Conservation (phyloP, 441 rosid species). For the Omphalea diandra region DNA sequence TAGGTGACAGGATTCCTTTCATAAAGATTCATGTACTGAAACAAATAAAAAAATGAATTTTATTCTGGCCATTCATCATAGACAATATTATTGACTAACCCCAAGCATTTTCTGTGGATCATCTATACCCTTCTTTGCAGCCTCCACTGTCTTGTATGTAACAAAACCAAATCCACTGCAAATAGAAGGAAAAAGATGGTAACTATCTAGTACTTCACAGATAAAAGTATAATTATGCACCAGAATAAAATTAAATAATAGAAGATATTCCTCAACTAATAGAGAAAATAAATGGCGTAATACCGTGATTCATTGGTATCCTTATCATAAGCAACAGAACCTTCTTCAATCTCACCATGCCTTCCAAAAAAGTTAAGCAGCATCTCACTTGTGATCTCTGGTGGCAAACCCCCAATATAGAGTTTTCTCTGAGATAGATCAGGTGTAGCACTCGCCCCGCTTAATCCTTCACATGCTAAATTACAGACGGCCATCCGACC, state of each 20-base stretch:
- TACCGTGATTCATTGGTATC: conserved; percentile 65
- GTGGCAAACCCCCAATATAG: conserved; percentile 59
- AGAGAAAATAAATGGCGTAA: not conserved
- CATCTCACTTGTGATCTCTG: conserved; percentile 58
- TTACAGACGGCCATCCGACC: conserved; percentile 63
- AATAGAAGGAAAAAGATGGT: conserved; percentile 8
- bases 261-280: not conserved
- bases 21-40: not conserved
- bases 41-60: not conserved
- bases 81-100: conserved; percentile 30
- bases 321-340: conserved; percentile 65
- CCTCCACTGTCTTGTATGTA: conserved; percentile 56
- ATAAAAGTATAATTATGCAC: not conserved
- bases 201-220: not conserved
- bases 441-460: conserved; percentile 41
- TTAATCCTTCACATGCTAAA: conserved; percentile 57
- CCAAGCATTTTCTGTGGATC: conserved; percentile 55
- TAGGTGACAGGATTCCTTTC: not conserved
- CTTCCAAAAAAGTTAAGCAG: conserved; percentile 43
- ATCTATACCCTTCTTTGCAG: conserved; percentile 57
- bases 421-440: conserved; percentile 61
- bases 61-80: not conserved
- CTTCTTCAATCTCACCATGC: conserved; percentile 67
- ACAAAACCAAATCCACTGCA: conserved; percentile 73
- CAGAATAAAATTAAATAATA: not conserved